Conservation (phyloP, 257 asterid genomes). For the Mentha longifolia region DNA sequence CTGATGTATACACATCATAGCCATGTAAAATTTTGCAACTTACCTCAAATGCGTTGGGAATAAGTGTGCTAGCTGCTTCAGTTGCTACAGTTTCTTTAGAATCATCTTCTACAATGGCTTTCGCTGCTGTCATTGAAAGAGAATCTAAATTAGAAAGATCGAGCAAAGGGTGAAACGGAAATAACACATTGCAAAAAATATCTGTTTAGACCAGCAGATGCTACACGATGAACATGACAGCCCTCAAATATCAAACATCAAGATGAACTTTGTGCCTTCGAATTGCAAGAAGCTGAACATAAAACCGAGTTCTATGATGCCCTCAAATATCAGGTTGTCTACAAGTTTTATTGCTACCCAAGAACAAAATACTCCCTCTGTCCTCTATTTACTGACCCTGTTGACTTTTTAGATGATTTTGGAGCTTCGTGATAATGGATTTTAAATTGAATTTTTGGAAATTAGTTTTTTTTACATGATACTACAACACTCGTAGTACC, state of each 20-base stretch:
- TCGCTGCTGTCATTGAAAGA: slow-evolving; percentile 31
- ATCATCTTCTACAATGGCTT: slow-evolving; percentile 42
- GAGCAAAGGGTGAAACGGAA: background rate
- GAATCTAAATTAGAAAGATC: slow-evolving; percentile 13
- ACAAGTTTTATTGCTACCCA: background rate
- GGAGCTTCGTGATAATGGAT: too few relatives aligned
- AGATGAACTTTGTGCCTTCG: slow-evolving; percentile 15
- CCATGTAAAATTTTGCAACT: slow-evolving; percentile 28
- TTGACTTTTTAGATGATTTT: too few relatives aligned
- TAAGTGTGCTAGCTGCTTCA: slow-evolving; percentile 47
- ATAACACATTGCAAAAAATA: background rate
- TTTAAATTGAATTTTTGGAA: too few relatives aligned
- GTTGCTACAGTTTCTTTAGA: slow-evolving; percentile 42
- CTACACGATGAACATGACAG: background rate
- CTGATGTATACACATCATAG: slow-evolving; percentile 11
- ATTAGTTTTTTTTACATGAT: too few relatives aligned
- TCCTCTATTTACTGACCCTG: too few relatives aligned
- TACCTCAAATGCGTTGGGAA: slow-evolving; percentile 66
- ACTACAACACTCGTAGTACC: too few relatives aligned
- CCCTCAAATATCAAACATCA: too few relatives aligned
- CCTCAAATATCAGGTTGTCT: background rate
- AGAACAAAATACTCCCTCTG: background rate
- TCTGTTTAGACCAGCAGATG: slow-evolving; percentile 1
- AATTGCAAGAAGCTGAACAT: background rate
- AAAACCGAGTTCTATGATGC: background rate